Base-by-base conservation (phyloP, 345 rosid species). In the Mangifera indica region DNA sequence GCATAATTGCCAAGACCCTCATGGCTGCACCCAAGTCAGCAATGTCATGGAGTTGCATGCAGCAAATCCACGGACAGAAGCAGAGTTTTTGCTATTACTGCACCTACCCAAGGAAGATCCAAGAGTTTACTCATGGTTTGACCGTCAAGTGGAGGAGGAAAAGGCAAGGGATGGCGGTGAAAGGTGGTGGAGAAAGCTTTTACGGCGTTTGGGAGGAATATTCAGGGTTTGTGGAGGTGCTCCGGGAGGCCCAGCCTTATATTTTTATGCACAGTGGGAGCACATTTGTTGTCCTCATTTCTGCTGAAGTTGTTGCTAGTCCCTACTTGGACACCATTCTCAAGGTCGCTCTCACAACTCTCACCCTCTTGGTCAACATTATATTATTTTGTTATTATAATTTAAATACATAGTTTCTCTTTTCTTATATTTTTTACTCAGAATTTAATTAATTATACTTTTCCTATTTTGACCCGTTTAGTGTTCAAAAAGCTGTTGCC, bases 211-310 rank as follows among this genome's bases (percentile, higher is more conserved):
- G 75, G 8, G 84, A 69, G 24, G 77, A 74, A 18, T 74, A 76
- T 17, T 56, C 22, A 48, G 55, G 18, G 49, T 74, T 78, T 51
- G 80, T 82, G 70, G 73, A 70, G 66, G 61, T 54, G 2, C 44
- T 82, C 24, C 70, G 81, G 71, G 82, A 81, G 72, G 77, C 79
- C 54, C 86, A 85, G 71, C 76, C 84, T 13, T 69, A 71, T 64
- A 51, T 85, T n/a, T 40, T 61, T 53, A 40, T 77, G 52, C 80
- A 82, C 69, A 67, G 78, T 46, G 84, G 80, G 17, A 56, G 72
- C 49, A 82, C 73, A 40, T 80, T 82, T 77, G 82, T 84, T 20
- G 67, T 84, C 17, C 24, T 76, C 18, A 2, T 84, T 34, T 84
- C 86, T 48, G 63, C 76, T 1, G 77, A 78, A 22, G 56, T 82